Evolutionary conservation across 768 basidiomycete species (phyloP), one percentile per base, ranked within the genome.

Genomic region (Tephrocybe sp.): DNA sequence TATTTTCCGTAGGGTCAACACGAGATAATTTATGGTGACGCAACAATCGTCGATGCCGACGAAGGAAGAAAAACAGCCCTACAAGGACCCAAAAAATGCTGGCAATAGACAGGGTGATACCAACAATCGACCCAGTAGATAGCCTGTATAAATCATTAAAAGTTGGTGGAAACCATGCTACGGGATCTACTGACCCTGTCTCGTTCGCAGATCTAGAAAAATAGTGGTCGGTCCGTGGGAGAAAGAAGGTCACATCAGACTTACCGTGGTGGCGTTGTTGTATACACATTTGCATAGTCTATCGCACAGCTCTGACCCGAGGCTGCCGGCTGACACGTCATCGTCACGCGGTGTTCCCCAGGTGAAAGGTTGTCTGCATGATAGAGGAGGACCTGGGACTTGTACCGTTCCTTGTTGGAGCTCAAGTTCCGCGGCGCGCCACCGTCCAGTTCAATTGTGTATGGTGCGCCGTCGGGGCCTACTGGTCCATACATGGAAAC

Each of bases 401-500:
- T 57, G 51, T 61, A 66, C 9, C 55, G 59, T n/a, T 48, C 34
- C 25, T 58, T 62, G 28, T 46, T 61, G n/a, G 68, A 55, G 3
- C 62, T 57, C 24, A 60, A 58, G 25, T 42, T 58, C 37, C 45
- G 50, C n/a, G 55, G 25, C 3, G 55, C 23, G 3, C 59, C 68
- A 17, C 65, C 64, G 39, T 75, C 72, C 39, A 76, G 24, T 50
- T 70, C 63, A 18, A 71, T 68, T 0, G 61, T 57, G 50, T 73
- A 77, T 3, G 63, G 61, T 18, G 70, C 63, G 26, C 65, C 66
- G 3, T 55, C 49, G 17, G 73, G 69, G 17, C 72, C 67, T 0
- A 73, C 66, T 9, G 77, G 66, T 15, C 78, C 75, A 45, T 73
- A 79, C 7, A 80, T 43, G 0, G 71, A 73, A n/a, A 80, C 68